Evolutionary conservation across 1,139 yeast species (phyloP).

Genomic region (Fermentozyma sake): DNA sequence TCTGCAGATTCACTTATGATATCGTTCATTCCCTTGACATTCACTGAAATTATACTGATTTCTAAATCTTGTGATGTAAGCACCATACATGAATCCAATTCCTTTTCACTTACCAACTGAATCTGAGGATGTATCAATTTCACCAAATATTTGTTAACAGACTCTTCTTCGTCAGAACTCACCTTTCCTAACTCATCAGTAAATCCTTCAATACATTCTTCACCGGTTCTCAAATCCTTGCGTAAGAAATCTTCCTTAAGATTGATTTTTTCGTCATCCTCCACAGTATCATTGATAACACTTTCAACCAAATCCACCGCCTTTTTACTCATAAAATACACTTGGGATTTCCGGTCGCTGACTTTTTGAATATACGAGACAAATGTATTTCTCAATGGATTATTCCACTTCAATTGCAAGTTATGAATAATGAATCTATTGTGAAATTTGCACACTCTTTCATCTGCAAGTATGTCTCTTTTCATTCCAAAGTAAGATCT

Average conservation of each 20-base stretch:
- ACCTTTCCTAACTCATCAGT: conserved; percentile 28
- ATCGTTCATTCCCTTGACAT: conserved; percentile 45
- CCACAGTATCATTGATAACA: conserved; percentile 20
- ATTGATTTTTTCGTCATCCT: conserved; percentile 13
- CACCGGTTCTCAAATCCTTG: conserved; percentile 19
- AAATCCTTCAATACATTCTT: conserved; percentile 32
- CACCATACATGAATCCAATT: conserved; percentile 36
- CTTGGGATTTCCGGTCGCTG: conserved; percentile 50
- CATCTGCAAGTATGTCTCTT: conserved; percentile 24
- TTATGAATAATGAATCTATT: conserved; percentile 80
- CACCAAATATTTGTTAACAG: conserved; percentile 34
- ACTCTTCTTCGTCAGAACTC: conserved; percentile 24
- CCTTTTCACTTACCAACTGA: conserved; percentile 32
- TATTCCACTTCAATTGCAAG: conserved; percentile 77
- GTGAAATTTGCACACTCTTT: conserved; percentile 43
- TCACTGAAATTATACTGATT: conserved; percentile 56
- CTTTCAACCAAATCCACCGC: conserved; percentile 63
- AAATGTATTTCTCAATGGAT: conserved; percentile 57
- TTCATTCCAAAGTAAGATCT: conserved; percentile 25
- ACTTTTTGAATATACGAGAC: conserved; percentile 59
- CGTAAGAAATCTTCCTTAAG: conserved; percentile 10
- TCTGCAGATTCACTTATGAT: conserved; percentile 33
- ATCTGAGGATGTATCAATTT: conserved; percentile 45
- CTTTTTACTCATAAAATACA: conserved; percentile 56
- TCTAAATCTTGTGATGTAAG: conserved; percentile 72